A percentile compares a stretch with the other conserved stretches of the same genome.
phyloP scores from a whole-genome alignment of 2,329 filamentous ascomycete species.

The Fusarium dimerum region DNA sequence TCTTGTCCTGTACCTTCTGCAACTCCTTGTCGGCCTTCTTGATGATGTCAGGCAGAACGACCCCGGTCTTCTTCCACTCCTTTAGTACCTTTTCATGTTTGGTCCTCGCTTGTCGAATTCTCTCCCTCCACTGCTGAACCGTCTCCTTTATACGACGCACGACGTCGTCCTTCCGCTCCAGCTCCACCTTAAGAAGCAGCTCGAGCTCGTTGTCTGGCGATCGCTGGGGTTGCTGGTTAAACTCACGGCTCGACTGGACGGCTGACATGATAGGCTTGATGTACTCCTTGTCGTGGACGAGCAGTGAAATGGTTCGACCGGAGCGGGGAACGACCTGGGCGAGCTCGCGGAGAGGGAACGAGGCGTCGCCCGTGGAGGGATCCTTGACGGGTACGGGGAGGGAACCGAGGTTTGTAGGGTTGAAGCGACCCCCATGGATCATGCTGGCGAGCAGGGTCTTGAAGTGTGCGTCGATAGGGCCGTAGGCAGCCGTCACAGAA shows the following conservation, averaged over 20 bases:
- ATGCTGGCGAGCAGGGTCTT: constrained; percentile 42
- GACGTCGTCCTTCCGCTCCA: constrained; percentile 51
- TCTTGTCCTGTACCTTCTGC: constrained; percentile 54
- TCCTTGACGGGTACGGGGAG: constrained; percentile 43
- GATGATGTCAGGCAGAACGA: constrained; percentile 49
- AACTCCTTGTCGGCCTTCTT: constrained; percentile 48
- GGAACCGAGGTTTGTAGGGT: constrained; percentile 49
- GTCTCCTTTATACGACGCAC: constrained; percentile 45
- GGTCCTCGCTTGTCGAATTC: constrained; percentile 48
- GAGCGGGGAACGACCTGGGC: constrained; percentile 53
- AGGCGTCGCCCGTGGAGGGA: constrained; percentile 24
- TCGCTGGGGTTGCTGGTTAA: constrained; percentile 63
- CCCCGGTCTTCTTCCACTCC: constrained; percentile 48
- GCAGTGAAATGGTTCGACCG: constrained; percentile 42
- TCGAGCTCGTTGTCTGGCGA: constrained; percentile 61
- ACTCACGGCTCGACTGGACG: constrained; percentile 52
- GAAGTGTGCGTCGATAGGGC: constrained; percentile 44
- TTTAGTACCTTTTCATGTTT: constrained; percentile 51
- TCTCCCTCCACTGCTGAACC: constrained; percentile 52
- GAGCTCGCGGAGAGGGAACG: constrained; percentile 56
- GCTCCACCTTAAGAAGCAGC: constrained; percentile 55
- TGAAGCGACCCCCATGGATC: constrained; percentile 52
- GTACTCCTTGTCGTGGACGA: constrained; percentile 44
- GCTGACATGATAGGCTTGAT: constrained; percentile 58
- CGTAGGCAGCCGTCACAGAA: constrained; percentile 47